Evolutionary conservation across 2,329 filamentous ascomycete genomes (phyloP), one percentile per base, ranked within the genome.

Genomic region (Arthrobotrys pseudoclavata): DNA sequence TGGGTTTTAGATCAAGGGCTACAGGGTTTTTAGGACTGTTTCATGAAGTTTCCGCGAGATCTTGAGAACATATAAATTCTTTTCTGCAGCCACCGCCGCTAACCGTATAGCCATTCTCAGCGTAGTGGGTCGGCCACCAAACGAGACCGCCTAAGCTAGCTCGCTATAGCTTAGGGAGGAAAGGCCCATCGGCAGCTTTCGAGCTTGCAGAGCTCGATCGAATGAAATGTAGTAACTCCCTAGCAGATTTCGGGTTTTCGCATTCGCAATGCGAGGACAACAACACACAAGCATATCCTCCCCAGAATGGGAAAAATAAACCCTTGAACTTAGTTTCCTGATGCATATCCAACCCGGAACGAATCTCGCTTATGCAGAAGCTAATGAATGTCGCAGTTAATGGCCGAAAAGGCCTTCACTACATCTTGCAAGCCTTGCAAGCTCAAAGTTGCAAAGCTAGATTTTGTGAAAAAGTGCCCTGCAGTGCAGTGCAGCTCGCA

Each of bases 221-320:
- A 53, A 18, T 50, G 9, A 20, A 12, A 53, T 53, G 26, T 26
- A 31, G 18, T 24, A 53, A 31, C 20, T 24, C 22, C 47, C 47
- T 15, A 31, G 15, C n/a, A 22, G 18, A 57, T 57, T 22, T 29
- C 29, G 29, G 29, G 52, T 57, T 57, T 57, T 57, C 52, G 52
- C 52, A 57, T 57, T 57, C 52, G 52, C 52, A 57, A 57, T 57
- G 52, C 52, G 52, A 57, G 52, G 29, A 37, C 52, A 57, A 34
- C 52, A 37, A 57, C 52, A 22, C 52, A 22, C 52, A 34, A 55
- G 50, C 24, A 31, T 34, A 55, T 55, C 50, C 50, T 55, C 26
- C 9, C 52, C 31, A 6, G n/a, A 57, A 57, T 9, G 29, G 52
- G 52, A n/a, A 57, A 29, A 57, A 22, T 26, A 37, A 29, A 18